phyloP scores from a whole-genome alignment of 257 asterid species.

The Verbena officinalis region DNA sequence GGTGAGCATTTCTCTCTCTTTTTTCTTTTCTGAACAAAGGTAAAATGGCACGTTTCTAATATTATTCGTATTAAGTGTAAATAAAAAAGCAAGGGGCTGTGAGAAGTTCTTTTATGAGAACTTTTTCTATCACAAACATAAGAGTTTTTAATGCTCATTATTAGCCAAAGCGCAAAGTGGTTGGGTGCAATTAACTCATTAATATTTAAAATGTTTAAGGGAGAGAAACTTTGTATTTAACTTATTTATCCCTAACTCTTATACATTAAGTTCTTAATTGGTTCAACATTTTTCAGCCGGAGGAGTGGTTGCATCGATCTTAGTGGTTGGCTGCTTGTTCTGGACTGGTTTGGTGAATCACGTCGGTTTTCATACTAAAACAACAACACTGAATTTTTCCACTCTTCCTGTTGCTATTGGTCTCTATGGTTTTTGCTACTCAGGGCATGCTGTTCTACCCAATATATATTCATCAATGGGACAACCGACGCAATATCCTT shows the following conservation, averaged over 20 bases:
- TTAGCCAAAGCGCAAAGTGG: no score
- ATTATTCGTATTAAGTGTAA: no score
- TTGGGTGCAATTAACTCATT: no score
- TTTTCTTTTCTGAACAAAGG: no score
- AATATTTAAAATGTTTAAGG: no score
- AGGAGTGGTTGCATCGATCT: constrained; percentile 84
- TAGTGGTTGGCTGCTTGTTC: constrained; percentile 79
- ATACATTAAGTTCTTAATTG: not conserved
- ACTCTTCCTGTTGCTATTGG: constrained; percentile 95
- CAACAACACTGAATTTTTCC: constrained; percentile 60
- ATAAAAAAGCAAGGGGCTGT: no score
- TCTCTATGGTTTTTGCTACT: constrained; percentile 91
- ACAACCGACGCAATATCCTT: constrained; percentile 65
- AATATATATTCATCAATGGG: constrained; percentile 89
- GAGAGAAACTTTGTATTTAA: no score
- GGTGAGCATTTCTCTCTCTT: constrained; percentile 74
- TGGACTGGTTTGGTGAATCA: constrained; percentile 89
- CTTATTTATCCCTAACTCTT: no score
- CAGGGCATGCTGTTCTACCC: constrained; percentile 96
- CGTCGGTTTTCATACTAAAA: constrained; percentile 48
- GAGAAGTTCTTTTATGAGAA: no score
- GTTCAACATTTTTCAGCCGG: constrained; percentile 59
- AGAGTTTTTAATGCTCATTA: no score
- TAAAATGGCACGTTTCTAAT: no score
- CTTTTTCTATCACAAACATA: no score